Percentiles rank a stretch among this genome's conserved stretches.
Evolutionary conservation across 768 basidiomycete species (phyloP).

Genomic region (Suillus placidus): DNA sequence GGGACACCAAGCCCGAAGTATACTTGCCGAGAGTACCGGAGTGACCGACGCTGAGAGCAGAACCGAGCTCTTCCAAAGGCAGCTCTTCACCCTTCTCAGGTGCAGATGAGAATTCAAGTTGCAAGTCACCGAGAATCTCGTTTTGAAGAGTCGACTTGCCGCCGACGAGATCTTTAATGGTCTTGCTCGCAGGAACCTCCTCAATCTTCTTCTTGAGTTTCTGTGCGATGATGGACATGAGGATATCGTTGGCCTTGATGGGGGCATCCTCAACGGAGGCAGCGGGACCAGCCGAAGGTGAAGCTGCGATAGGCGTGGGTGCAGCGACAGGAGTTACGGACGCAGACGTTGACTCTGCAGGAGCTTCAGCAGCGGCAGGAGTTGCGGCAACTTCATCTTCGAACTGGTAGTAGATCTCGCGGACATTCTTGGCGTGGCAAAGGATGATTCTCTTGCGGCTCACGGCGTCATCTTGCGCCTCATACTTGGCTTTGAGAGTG

Average conservation of each 20-base stretch:
- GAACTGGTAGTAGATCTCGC: slow-evolving; percentile 98
- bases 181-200: slow-evolving; percentile 88
- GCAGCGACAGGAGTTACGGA: slow-evolving; percentile 45
- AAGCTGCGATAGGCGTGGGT: slow-evolving; percentile 43
- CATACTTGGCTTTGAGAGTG: slow-evolving; percentile 93
- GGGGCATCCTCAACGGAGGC: slow-evolving; percentile 87
- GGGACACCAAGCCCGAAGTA: slow-evolving; percentile 85
- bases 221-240: slow-evolving; percentile 89
- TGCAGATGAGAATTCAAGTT: slow-evolving; percentile 91
- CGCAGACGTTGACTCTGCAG: slow-evolving; percentile 37
- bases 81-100: slow-evolving; percentile 99
- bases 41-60: slow-evolving; percentile 80
- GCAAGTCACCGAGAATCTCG: slow-evolving; percentile 96
- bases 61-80: slow-evolving; percentile 92
- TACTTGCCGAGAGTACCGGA: slow-evolving; percentile 92
- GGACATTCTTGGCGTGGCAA: slow-evolving; percentile 93
- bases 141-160: slow-evolving; percentile 99
- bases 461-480: slow-evolving; percentile 82
- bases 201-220: slow-evolving; percentile 95
- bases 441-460: slow-evolving; percentile 78
- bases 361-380: slow-evolving; percentile 34
- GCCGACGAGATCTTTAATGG: slow-evolving; percentile 97
- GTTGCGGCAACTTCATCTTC: slow-evolving; percentile 76
- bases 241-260: slow-evolving; percentile 86
- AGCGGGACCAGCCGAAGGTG: slow-evolving; percentile 62